A percentile compares a stretch with the other conserved stretches of the same genome.
phyloP scores from a whole-genome alignment of 148 eudicot genomes.

The Mesembryanthemum crystallinum region DNA sequence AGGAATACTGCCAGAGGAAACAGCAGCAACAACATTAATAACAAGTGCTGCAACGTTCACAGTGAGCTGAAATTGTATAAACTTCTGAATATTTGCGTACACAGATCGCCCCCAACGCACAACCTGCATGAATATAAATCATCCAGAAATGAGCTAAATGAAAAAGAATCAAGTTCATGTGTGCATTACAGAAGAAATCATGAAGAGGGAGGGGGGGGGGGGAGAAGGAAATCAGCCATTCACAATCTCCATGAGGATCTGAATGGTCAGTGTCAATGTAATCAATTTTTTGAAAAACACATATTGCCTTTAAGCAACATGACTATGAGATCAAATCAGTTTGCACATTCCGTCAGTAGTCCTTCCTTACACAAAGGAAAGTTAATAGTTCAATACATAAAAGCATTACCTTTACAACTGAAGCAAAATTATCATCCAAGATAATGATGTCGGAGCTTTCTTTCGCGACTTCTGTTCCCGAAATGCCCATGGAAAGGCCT shows the following conservation, averaged over 20 bases:
- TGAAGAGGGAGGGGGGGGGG: background rate
- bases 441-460: constrained; percentile 94
- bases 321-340: background rate
- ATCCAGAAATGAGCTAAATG: constrained; percentile 1
- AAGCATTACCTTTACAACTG: constrained; percentile 77
- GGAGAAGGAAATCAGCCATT: background rate
- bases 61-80: constrained; percentile 96
- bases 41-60: constrained; percentile 91
- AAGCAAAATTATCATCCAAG: constrained; percentile 89
- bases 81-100: constrained; percentile 91
- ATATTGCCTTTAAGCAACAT: constrained; percentile 8
- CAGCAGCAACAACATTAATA: constrained; percentile 86
- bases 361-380: background rate
- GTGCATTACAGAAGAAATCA: background rate
- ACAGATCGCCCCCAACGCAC: constrained; percentile 98
- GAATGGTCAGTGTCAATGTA: background rate
- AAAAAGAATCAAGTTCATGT: background rate
- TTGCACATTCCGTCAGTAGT: too few species aligned
- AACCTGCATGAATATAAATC: constrained; percentile 45
- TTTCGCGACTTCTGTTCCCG: constrained; percentile 97
- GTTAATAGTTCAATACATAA: background rate
- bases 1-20: constrained; percentile 82
- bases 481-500: constrained; percentile 96
- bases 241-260: background rate
- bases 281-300: background rate